A percentile compares a stretch with the other conserved stretches of the same genome.
These are phyloP conservation scores for Calonectria ilicicola DNA, from an alignment of 2,329 filamentous ascomycete genomes.

Conservation along the genomic window DNA sequence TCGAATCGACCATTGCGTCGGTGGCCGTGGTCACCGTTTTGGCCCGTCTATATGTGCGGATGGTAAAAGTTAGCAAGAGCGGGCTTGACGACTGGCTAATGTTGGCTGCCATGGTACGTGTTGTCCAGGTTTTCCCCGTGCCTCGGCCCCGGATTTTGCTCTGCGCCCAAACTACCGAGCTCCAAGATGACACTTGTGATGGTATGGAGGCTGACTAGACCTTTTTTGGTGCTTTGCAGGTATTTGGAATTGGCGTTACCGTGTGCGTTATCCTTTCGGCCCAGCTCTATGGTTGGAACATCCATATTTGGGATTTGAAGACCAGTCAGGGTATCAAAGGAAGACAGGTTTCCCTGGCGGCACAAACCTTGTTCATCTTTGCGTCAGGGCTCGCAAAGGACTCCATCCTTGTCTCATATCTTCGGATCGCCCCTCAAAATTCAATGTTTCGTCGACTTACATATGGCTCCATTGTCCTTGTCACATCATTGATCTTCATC, in stretches of 20 bases:
- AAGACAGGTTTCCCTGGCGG: constrained; percentile 53
- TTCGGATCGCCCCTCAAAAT: constrained; percentile 50
- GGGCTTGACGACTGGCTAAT: constrained; percentile 58
- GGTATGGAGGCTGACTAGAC: constrained; percentile 19
- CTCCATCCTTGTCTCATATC: constrained; percentile 55
- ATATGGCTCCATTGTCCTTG: constrained; percentile 39
- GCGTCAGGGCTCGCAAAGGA: constrained; percentile 53
- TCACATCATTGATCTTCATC: constrained; percentile 43
- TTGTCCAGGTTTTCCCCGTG: not conserved
- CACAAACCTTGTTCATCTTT: constrained; percentile 54
- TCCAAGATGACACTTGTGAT: not conserved
- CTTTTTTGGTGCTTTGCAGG: constrained; percentile 29
- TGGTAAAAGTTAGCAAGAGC: constrained; percentile 47
- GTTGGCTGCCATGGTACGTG: constrained; percentile 51
- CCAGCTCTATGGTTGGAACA: constrained; percentile 51
- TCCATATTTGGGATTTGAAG: constrained; percentile 53
- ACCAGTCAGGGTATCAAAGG: constrained; percentile 43
- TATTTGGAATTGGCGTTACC: constrained; percentile 50
- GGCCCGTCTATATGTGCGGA: constrained; percentile 53
- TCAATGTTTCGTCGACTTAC: constrained; percentile 51
- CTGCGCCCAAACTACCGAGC: not conserved
- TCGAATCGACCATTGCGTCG: constrained; percentile 50
- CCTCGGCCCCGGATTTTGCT: constrained; percentile 21
- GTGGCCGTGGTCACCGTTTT: constrained; percentile 49
- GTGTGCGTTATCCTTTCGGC: constrained; percentile 50